Evolutionary conservation across 805 yeast species (phyloP), one percentile per base, ranked within the genome.

Genomic region (Ogataea degrootiae): DNA sequence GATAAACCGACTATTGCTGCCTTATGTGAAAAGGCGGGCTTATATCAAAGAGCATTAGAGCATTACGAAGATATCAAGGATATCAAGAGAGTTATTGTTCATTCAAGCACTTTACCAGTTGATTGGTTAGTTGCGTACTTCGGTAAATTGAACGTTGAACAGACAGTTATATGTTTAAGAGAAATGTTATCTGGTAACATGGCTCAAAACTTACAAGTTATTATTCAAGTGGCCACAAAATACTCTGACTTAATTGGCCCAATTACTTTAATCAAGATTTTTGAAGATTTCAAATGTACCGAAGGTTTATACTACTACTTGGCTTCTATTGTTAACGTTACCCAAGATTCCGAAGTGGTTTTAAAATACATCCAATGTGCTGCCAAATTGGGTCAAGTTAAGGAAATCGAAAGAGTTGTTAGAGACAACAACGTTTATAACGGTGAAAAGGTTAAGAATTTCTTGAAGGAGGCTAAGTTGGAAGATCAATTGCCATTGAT

Each of bases 361-460:
- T 84, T 88, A 76, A 94, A 95, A 72, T 94, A 92, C 71, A 90
- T 94, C 58, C 96, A 90, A 69, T 82, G 96, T 50, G 97, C 98
- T 53, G 87, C 97, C 37, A 83, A 80, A 62, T 76, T 89, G 65
- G 91, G 91, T 51, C 98, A 94, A 73, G 76, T 77, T 66, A 86
- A 87, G 62, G 99, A 94, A 72, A 89, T 94, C 62, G 99, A 94
- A 74, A 83, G 99, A 68, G 81, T 94, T 52, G 97, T 90, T 44
- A 84, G 94, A 68, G 96, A 90, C 65, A 94, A 94, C 75, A 87
- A 81, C 56, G 92, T 89, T 49, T 94, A 92, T 70, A 92, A 90
- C 65, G 95, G 98, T 50, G 99, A 94, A 68, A 91, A 91, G 71
- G 98, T 94, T 50, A 94, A 94, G 76, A 94, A 94, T 73, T 95